Evolutionary conservation across 345 rosid species (phyloP), one percentile per base, ranked within the genome.

Genomic region (Abelmoschus esculentus): DNA sequence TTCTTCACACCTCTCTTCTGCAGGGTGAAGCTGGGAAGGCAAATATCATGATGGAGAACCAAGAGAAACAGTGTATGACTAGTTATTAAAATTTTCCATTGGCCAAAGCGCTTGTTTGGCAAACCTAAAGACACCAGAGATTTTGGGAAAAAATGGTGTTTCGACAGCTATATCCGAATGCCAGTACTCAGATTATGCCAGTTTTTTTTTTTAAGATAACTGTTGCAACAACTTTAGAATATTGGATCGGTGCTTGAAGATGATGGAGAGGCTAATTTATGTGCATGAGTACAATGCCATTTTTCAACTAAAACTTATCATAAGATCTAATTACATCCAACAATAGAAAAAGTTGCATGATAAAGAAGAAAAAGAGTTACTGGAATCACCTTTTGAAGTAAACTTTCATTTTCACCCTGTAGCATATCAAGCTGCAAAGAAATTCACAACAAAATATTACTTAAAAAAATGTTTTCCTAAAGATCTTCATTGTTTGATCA

Each of bases 391-490:
- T n/a, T n/a, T n/a, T n/a, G n/a, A n/a, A n/a, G n/a, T n/a, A n/a
- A n/a, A n/a, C n/a, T n/a, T n/a, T n/a, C n/a, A n/a, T n/a, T 87
- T 75, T 90, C 88, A 73, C 84, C 91, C 13, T 83, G 91, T 61
- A 90, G 79, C 87, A 90, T 85, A 81, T 87, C 90, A 80, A 87
- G 81, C 96, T 92, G 95, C 76, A 81, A 80, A 58, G 62, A 74
- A 70, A 63, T 52, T 38, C 11, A 64, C 29, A 73, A 40, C 31
- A 58, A n/a, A n/a, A n/a, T 19, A 58, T 80, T n/a, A 62, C 47
- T 32, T n/a, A 26, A 29, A 63, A 63, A 38, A 54, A 57, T 7
- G 42, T 26, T 67, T 32, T 54, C 32, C 52, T 13, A 14, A 58
- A 32, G 22, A 5, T 31, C 28, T 13, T 22, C 17, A 5, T 2